A percentile compares a stretch with the other conserved stretches of the same genome.
These are phyloP conservation scores for Lepidium didymum DNA, from an alignment of 345 rosid genomes.

Conservation along the genomic window DNA sequence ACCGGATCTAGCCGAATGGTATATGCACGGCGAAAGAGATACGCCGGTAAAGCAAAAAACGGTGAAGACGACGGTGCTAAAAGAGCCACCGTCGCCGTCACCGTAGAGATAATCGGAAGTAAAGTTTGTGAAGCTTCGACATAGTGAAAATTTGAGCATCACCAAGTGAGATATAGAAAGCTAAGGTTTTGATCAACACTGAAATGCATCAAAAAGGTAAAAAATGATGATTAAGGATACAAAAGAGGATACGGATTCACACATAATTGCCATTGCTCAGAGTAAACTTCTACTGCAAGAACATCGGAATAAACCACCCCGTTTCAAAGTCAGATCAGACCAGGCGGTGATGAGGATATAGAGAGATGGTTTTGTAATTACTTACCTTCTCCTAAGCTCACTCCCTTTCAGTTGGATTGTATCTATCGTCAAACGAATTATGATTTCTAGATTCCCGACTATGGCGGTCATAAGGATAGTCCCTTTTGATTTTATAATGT, in stretches of 20 bases:
- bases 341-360: neutral
- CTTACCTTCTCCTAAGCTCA: slow-evolving; percentile 31
- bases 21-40: too few species aligned
- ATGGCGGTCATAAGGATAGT: slow-evolving; percentile 16
- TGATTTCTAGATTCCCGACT: slow-evolving; percentile 19
- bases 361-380: slow-evolving; percentile 13
- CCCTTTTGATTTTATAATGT: slow-evolving; percentile 22
- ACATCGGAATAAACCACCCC: slow-evolving; percentile 24
- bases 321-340: slow-evolving; percentile 5
- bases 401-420: slow-evolving; percentile 53
- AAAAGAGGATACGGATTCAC: slow-evolving; percentile 78
- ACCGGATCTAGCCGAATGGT: too few species aligned
- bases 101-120: too few species aligned
- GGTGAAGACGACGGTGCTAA: too few species aligned
- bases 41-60: too few species aligned
- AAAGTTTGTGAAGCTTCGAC: too few species aligned
- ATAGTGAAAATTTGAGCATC: neutral
- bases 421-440: slow-evolving; percentile 65
- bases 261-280: slow-evolving; percentile 53
- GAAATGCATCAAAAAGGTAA: neutral
- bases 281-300: slow-evolving; percentile 55
- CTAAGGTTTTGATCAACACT: neutral
- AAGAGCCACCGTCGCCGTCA: too few species aligned
- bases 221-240: slow-evolving; percentile 57
- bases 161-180: neutral